Conservation (phyloP, 2,329 filamentous ascomycete species). For the Phoma sp. region DNA sequence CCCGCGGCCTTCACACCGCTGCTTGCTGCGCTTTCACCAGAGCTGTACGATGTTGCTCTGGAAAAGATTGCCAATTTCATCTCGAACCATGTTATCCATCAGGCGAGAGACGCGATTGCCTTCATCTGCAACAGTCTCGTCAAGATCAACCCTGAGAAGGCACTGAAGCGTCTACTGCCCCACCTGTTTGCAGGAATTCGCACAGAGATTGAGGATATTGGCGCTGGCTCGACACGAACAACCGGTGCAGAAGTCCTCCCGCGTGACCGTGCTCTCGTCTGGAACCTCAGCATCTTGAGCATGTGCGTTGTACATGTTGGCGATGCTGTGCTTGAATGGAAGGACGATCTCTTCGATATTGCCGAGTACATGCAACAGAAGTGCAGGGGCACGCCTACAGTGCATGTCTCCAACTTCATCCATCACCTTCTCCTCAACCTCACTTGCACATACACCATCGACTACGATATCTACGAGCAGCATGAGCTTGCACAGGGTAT, state of each 20-base stretch:
- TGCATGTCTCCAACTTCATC: slow-evolving; percentile 96
- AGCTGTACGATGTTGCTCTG: slow-evolving; percentile 89
- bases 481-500: slow-evolving; percentile 73
- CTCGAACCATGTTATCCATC: slow-evolving; percentile 92
- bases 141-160: slow-evolving; percentile 94
- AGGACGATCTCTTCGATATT: slow-evolving; percentile 86
- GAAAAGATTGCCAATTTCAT: slow-evolving; percentile 94
- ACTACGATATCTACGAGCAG: slow-evolving; percentile 88
- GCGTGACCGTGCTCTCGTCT: slow-evolving; percentile 88
- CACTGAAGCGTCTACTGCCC: slow-evolving; percentile 86
- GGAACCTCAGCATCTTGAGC: slow-evolving; percentile 95
- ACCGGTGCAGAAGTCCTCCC: slow-evolving; percentile 93
- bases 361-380: slow-evolving; percentile 96
- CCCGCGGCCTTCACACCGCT: slow-evolving; percentile 90
- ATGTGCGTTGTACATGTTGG: slow-evolving; percentile 99
- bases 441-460: slow-evolving; percentile 91
- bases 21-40: slow-evolving; percentile 87
- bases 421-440: slow-evolving; percentile 95
- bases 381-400: slow-evolving; percentile 90
- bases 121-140: slow-evolving; percentile 97
- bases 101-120: slow-evolving; percentile 96
- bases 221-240: slow-evolving; percentile 91
- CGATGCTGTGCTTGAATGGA: slow-evolving; percentile 85
- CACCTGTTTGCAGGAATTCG: slow-evolving; percentile 91
- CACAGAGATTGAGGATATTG: slow-evolving; percentile 96